phyloP scores from a whole-genome alignment of 176 grass and related monocot genomes.

The Pontederia paniculata region DNA sequence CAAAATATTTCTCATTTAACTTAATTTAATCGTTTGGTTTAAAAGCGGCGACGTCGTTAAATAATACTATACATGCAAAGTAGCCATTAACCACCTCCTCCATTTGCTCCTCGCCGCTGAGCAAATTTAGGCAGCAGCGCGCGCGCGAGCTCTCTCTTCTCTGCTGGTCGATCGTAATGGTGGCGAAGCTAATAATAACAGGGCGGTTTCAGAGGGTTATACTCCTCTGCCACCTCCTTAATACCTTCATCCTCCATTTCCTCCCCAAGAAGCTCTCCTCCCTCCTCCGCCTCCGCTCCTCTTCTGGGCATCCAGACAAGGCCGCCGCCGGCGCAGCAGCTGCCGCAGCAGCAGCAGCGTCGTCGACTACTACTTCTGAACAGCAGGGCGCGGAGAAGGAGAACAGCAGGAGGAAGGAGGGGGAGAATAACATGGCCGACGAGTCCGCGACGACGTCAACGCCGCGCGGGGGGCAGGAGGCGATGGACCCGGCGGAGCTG shows the following conservation, averaged over 20 bases:
- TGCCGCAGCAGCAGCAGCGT: no score
- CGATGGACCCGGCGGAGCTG: constrained; percentile 1
- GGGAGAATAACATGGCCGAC: neutral
- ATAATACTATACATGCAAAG: no score
- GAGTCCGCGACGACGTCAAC: neutral
- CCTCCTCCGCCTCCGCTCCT: neutral
- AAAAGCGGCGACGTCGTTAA: no score
- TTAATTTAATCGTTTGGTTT: no score
- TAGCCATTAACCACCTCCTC: neutral
- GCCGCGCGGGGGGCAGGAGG: neutral
- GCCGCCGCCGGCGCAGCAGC: neutral
- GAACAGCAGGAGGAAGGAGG: neutral
- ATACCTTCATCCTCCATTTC: neutral
- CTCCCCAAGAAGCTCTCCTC: constrained; percentile 3
- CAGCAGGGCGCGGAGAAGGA: no score
- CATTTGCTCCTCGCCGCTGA: neutral
- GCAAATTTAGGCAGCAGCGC: neutral
- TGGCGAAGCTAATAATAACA: no score
- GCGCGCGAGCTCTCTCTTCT: no score
- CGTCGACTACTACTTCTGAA: no score
- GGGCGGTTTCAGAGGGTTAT: neutral
- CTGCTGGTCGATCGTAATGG: no score
- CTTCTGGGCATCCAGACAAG: neutral
- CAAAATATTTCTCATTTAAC: no score
- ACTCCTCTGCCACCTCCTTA: constrained; percentile 2